Conservation (phyloP, 371 early-diverging fungal genomes). For the Mortierella sp. region DNA sequence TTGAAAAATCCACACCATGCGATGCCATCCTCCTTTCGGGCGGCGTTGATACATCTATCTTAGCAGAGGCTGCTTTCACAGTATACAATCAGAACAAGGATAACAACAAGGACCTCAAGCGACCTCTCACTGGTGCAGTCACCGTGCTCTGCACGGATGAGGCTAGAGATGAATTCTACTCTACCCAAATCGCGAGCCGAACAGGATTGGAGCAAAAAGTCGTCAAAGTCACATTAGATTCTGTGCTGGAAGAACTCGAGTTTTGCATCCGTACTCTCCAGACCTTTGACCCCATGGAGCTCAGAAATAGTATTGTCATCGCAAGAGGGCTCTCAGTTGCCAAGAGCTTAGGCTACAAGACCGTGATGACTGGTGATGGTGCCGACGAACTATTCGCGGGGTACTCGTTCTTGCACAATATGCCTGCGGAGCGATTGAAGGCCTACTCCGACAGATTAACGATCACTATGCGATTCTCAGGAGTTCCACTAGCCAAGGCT, state of each 20-base stretch:
- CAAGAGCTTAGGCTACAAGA: constrained; percentile 59
- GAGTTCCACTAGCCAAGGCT: constrained; percentile 53
- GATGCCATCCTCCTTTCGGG: constrained; percentile 67
- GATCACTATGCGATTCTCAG: constrained; percentile 63
- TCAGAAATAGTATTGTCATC: constrained; percentile 66
- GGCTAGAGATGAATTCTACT: constrained; percentile 63
- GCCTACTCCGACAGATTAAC: constrained; percentile 59
- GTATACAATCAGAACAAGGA: constrained; percentile 34
- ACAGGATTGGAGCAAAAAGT: constrained; percentile 57
- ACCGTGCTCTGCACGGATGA: constrained; percentile 57
- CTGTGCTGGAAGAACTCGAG: constrained; percentile 50
- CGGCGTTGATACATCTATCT: constrained; percentile 71
- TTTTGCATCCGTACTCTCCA: constrained; percentile 60
- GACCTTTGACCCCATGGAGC: constrained; percentile 74
- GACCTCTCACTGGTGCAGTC: constrained; percentile 27
- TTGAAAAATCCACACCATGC: constrained; percentile 56
- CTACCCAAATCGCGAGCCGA: constrained; percentile 56
- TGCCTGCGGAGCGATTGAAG: constrained; percentile 57
- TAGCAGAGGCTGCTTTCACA: constrained; percentile 58
- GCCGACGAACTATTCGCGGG: constrained; percentile 77
- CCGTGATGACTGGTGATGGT: constrained; percentile 74
- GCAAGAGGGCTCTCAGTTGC: constrained; percentile 60
- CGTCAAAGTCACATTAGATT: constrained; percentile 54
- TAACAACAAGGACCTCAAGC: constrained; percentile 2
- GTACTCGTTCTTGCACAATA: constrained; percentile 64